These are phyloP conservation scores for Pythium apleroticum DNA, from an alignment of 352 stramenopile genomes.

Conservation along the genomic window DNA sequence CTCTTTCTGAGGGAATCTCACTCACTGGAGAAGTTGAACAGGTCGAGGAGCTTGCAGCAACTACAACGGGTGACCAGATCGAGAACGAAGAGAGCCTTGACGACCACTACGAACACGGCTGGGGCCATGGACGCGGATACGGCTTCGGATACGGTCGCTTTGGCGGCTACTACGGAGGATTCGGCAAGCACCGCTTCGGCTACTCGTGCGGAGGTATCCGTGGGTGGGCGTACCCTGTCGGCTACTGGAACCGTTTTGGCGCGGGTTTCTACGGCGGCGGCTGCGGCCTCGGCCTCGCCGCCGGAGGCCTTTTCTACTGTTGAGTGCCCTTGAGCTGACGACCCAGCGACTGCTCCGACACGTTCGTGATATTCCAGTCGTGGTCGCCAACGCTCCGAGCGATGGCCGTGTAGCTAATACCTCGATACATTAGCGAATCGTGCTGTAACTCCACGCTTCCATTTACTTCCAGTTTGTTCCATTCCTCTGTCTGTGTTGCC, in stretches of 20 bases:
- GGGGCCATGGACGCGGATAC: neutral
- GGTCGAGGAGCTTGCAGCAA: neutral
- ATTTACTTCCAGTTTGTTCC: neutral
- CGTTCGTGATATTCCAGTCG: neutral
- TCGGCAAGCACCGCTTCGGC: conserved; percentile 87
- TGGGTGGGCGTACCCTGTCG: conserved; percentile 40
- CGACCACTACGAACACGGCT: neutral
- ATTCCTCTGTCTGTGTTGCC: neutral
- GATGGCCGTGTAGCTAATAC: neutral
- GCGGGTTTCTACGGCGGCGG: conserved; percentile 20
- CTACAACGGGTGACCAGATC: neutral
- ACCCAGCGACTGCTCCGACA: neutral
- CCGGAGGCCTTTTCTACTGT: conserved; percentile 19
- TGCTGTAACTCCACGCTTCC: neutral
- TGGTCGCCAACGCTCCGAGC: neutral
- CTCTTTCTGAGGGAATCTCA: neutral
- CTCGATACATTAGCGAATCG: neutral
- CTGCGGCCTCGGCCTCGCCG: conserved; percentile 22
- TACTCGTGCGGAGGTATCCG: conserved; percentile 27
- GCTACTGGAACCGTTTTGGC: conserved; percentile 37
- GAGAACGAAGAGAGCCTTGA: neutral
- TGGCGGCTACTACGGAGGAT: conserved; percentile 4
- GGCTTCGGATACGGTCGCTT: neutral
- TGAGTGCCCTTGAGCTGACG: neutral
- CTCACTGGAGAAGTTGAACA: neutral